phyloP scores from a whole-genome alignment of 1,139 yeast genomes.

The Taphrina sp. region DNA sequence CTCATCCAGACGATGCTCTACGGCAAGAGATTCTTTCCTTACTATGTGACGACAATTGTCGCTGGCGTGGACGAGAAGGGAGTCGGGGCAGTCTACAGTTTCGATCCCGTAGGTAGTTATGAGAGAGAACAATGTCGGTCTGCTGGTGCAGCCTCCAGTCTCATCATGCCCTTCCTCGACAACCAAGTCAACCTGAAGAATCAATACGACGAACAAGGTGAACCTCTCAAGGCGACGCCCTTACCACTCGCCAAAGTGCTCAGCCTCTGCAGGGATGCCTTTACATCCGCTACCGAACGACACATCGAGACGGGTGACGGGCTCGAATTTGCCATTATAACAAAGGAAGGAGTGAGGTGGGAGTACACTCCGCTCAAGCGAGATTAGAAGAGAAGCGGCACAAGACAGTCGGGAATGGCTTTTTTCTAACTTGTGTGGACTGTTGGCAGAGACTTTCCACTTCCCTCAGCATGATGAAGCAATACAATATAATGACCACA shows the following conservation, averaged over 20 bases:
- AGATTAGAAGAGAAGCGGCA: too few relatives aligned
- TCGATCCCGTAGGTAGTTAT: slow-evolving; percentile 96
- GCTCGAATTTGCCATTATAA: slow-evolving; percentile 80
- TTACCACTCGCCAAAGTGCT: slow-evolving; percentile 80
- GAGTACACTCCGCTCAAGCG: slow-evolving; percentile 84
- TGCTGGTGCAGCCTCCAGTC: slow-evolving; percentile 94
- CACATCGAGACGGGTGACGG: slow-evolving; percentile 98
- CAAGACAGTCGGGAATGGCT: too few relatives aligned
- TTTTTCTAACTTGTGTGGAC: too few relatives aligned
- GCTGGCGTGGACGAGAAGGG: slow-evolving; percentile 84
- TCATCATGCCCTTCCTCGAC: slow-evolving; percentile 95
- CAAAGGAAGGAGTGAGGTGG: slow-evolving; percentile 85
- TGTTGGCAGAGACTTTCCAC: too few relatives aligned
- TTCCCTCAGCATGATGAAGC: too few relatives aligned
- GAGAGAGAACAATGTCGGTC: slow-evolving; percentile 98
- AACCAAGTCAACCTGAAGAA: slow-evolving; percentile 82
- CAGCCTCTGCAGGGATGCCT: slow-evolving; percentile 85
- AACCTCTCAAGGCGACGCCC: slow-evolving; percentile 60
- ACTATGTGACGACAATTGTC: slow-evolving; percentile 88
- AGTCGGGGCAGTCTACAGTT: slow-evolving; percentile 89
- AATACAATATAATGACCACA: too few relatives aligned
- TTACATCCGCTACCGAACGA: slow-evolving; percentile 94
- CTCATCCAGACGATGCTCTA: slow-evolving; percentile 85
- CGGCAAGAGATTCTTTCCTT: slow-evolving; percentile 94
- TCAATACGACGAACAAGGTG: slow-evolving; percentile 70